Evolutionary conservation across 768 basidiomycete species (phyloP).

Genomic region (Kwoniella dendrophila): DNA sequence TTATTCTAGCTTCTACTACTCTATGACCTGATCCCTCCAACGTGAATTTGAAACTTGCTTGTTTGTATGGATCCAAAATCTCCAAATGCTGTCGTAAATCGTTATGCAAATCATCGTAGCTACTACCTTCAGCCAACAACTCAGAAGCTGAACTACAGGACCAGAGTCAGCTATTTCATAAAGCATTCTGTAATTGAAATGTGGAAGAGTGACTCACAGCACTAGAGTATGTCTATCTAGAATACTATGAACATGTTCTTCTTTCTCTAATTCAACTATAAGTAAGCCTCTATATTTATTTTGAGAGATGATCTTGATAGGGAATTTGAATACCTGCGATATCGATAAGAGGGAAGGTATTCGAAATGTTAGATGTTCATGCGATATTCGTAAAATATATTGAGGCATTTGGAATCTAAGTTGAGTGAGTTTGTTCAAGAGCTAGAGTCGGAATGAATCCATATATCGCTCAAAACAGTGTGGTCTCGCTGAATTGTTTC

Average conservation of each 20-base stretch:
- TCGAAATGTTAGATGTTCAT: conserved; percentile 77
- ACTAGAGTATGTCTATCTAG: conserved; percentile 78
- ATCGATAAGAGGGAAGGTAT: conserved; percentile 79
- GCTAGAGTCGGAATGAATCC: background rate
- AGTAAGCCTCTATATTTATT: conserved; percentile 53
- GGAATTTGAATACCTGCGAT: conserved; percentile 72
- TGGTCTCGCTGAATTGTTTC: background rate
- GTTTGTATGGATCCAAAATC: conserved; percentile 61
- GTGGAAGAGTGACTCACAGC: conserved; percentile 62
- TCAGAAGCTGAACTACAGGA: conserved; percentile 67
- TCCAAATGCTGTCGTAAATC: conserved; percentile 63
- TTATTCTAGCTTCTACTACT: conserved; percentile 23
- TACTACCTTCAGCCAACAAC: conserved; percentile 71
- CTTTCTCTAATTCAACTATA: conserved; percentile 62
- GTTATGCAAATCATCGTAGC: conserved; percentile 72
- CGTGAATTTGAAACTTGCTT: conserved; percentile 76
- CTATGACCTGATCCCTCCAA: conserved; percentile 61
- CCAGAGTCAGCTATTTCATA: no score
- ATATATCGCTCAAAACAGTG: background rate
- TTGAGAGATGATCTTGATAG: conserved; percentile 62
- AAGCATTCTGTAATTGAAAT: background rate
- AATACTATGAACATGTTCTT: conserved; percentile 73
- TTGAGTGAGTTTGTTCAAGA: no score
- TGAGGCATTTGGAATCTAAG: conserved; percentile 41
- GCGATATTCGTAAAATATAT: conserved; percentile 76